phyloP scores from a whole-genome alignment of 2,329 filamentous ascomycete genomes.

The Onygenales sp. region DNA sequence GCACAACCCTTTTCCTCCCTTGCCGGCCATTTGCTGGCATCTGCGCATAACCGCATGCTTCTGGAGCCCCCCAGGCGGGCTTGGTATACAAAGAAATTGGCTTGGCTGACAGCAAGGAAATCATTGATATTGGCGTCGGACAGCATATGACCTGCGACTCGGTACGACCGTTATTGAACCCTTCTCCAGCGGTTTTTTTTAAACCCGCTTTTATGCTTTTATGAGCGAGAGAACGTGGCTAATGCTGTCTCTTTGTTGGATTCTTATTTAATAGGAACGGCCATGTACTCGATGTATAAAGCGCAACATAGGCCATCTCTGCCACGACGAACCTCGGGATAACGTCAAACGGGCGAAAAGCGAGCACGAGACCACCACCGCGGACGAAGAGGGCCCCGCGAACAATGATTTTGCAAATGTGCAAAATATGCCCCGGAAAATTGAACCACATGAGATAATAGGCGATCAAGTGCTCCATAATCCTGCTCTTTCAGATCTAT shows the following conservation, averaged over 20 bases:
- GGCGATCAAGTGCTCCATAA: conserved; percentile 34
- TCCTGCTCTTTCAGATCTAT: conserved; percentile 39
- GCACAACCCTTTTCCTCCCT: neutral
- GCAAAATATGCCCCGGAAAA: conserved; percentile 41
- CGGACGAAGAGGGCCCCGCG: conserved; percentile 48
- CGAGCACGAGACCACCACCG: conserved; percentile 46
- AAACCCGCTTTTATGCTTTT: conserved; percentile 1
- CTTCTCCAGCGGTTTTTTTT: conserved; percentile 11
- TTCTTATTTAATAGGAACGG: conserved; percentile 57
- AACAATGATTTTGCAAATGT: conserved; percentile 36
- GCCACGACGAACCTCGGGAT: conserved; percentile 94
- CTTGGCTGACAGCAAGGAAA: conserved; percentile 3
- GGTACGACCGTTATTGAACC: conserved; percentile 44
- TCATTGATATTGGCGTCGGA: conserved; percentile 30
- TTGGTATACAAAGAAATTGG: conserved; percentile 9
- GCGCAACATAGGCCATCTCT: conserved; percentile 95
- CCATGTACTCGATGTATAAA: conserved; percentile 97
- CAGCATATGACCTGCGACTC: conserved; percentile 91
- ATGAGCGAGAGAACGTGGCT: conserved; percentile 14
- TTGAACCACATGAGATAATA: conserved; percentile 49
- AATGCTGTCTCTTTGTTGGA: conserved; percentile 27
- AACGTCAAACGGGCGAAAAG: conserved; percentile 71
- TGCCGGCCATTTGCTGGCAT: conserved; percentile 5
- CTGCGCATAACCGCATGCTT: conserved; percentile 14
- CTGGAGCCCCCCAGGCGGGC: neutral